A percentile compares a stretch with the other conserved stretches of the same genome.
Evolutionary conservation across 73 alveolate genomes (phyloP).

Genomic region (Uronychia setigera): DNA sequence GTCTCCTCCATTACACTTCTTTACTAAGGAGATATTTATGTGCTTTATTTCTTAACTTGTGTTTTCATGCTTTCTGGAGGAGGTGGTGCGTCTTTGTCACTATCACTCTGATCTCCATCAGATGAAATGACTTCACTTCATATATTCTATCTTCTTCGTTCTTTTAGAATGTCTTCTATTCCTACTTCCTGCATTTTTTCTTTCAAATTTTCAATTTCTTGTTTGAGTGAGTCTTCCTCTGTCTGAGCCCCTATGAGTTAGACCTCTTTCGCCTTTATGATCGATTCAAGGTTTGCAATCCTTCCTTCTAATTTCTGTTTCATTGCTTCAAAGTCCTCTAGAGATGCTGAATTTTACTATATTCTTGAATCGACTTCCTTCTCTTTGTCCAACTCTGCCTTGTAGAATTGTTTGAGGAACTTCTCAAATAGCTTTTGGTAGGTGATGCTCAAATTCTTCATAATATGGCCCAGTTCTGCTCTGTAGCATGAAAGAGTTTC

Average conservation of each 20-base stretch:
- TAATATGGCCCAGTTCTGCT: conserved; percentile 29
- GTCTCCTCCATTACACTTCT: no score
- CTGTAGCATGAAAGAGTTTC: conserved; percentile 51
- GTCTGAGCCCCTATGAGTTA: conserved; percentile 23
- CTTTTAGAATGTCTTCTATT: conserved; percentile 5
- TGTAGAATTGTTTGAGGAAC: conserved; percentile 33
- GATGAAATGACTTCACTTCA: not conserved
- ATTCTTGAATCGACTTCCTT: conserved; percentile 14
- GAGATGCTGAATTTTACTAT: conserved; percentile 11
- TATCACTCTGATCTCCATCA: conserved; percentile 32
- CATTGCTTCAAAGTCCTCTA: conserved; percentile 20
- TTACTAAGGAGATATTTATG: no score
- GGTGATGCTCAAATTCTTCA: conserved; percentile 15
- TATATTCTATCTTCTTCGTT: conserved; percentile 17
- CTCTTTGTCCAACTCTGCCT: conserved; percentile 22
- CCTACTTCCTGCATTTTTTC: conserved; percentile 11
- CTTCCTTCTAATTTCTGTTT: conserved; percentile 26
- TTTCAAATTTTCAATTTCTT: conserved; percentile 13
- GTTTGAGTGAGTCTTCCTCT: conserved; percentile 22
- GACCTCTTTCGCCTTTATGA: conserved; percentile 20
- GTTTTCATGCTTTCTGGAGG: no score
- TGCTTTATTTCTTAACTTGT: no score
- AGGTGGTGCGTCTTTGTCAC: not conserved
- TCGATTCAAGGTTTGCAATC: not conserved
- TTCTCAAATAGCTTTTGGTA: conserved; percentile 34